A percentile compares a stretch with the other conserved stretches of the same genome.
Conservation (phyloP, 768 basidiomycete genomes). For the Suillus fuscotomentosus region DNA sequence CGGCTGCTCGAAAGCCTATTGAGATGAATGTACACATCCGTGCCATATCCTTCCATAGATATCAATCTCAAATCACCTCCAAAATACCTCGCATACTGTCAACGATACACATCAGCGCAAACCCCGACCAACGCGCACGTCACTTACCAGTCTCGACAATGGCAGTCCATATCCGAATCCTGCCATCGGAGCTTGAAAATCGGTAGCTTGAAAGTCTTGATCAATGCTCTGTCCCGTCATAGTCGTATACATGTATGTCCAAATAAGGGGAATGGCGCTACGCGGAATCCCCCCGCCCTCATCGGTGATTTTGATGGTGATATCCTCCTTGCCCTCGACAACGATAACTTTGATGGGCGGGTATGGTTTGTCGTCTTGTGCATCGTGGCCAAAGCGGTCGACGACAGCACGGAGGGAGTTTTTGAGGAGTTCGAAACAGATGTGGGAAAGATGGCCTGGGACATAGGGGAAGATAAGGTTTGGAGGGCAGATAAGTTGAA, state of each 20-base stretch:
- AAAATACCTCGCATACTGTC: constrained; percentile 90
- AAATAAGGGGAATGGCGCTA: constrained; percentile 89
- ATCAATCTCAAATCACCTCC: constrained; percentile 92
- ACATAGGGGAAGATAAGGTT: constrained; percentile 91
- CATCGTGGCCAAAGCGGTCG: constrained; percentile 81
- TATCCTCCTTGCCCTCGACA: constrained; percentile 96
- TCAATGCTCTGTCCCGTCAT: constrained; percentile 72
- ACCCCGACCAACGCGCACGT: not conserved
- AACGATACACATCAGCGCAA: not conserved
- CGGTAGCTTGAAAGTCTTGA: constrained; percentile 77
- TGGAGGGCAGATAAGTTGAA: constrained; percentile 92
- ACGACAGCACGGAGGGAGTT: constrained; percentile 97
- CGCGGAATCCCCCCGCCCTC: constrained; percentile 93
- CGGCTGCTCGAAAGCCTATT: constrained; percentile 82
- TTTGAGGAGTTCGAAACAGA: constrained; percentile 95
- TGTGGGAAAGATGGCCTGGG: constrained; percentile 94
- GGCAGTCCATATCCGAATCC: constrained; percentile 95
- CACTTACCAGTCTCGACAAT: constrained; percentile 80
- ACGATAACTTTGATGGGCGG: constrained; percentile 94
- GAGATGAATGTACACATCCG: constrained; percentile 91
- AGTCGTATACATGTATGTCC: constrained; percentile 98
- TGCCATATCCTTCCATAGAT: constrained; percentile 98
- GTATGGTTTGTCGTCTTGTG: constrained; percentile 31
- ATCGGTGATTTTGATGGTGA: constrained; percentile 98
- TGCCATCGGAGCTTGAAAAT: constrained; percentile 98